These are phyloP conservation scores for Ganoderma leucocontextum DNA, from an alignment of 1,284 basidiomycete species.

Conservation along the genomic window DNA sequence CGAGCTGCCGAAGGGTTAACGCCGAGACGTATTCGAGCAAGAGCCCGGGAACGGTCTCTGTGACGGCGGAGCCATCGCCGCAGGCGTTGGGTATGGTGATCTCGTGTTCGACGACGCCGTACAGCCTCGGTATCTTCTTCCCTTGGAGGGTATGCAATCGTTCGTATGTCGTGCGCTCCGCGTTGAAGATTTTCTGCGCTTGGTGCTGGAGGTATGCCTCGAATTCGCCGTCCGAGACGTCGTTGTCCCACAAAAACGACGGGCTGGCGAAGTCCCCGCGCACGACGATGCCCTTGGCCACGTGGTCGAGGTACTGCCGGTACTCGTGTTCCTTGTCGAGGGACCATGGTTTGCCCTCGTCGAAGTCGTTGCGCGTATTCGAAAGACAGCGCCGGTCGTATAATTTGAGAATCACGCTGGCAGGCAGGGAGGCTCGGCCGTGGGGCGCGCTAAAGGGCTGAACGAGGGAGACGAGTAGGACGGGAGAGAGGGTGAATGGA, in stretches of 20 bases:
- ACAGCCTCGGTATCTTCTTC: constrained; percentile 18
- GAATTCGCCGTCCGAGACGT: constrained; percentile 13
- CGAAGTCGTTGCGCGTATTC: not conserved
- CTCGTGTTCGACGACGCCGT: constrained; percentile 15
- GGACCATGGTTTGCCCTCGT: constrained; percentile 8
- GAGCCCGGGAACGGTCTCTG: constrained; percentile 13
- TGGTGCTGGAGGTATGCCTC: constrained; percentile 8
- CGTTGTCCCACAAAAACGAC: constrained; percentile 11
- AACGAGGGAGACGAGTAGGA: not conserved
- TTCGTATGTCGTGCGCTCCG: constrained; percentile 15
- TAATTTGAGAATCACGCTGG: constrained; percentile 1
- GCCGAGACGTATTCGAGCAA: constrained; percentile 19
- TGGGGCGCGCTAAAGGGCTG: not conserved
- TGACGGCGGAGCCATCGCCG: constrained; percentile 4
- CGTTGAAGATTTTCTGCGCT: constrained; percentile 6
- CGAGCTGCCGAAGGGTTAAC: constrained; percentile 13
- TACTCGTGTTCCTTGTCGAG: constrained; percentile 12
- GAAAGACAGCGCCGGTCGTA: constrained; percentile 8
- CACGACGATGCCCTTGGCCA: not conserved
- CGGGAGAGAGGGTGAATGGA: constrained; percentile 1
- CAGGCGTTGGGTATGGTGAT: constrained; percentile 7
- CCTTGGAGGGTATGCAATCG: constrained; percentile 18
- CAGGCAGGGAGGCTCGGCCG: not conserved
- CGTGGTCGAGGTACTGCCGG: constrained; percentile 7
- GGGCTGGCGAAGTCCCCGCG: not conserved